Base-by-base conservation (phyloP, 441 rosid species). In the Erysimum pusillum region DNA sequence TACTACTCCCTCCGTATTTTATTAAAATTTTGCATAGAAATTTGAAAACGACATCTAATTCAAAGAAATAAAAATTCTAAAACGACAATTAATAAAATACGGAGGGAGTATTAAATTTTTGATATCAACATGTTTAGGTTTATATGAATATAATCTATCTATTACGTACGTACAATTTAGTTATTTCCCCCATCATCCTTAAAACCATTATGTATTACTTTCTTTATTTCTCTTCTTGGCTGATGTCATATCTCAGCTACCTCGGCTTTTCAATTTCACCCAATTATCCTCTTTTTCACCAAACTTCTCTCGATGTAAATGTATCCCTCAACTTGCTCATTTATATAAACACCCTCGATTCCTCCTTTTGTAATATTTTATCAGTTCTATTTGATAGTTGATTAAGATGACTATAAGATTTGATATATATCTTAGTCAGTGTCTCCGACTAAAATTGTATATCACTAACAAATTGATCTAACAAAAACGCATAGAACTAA, bases 271-370 rank as follows among this genome's bases (percentile, higher is more conserved):
- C 17, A 44, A 5, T 8, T 17, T 48, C 67, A 76, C 54, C 72
- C 76, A 70, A 71, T 71, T 46, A 38, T 38, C 71, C 46, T 48
- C 44, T 10, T 48, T 56, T 57, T 48, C 76, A 77, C 80, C 73
- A 58, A 77, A 71, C 73, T 71, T 77, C 63, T 68, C 80, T 28
- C 76, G 11, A 63, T 71, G 8, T 25, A 49, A 44, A 44, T 35
- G 35, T 35, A 35, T 44, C n/a, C 6, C 6, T 41, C 70, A 69
- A 69, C 71, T 76, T 62, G 49, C 49, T 53, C 64, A 4, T 62
- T 61, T 69, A 8, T 51, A 61, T 52, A 59, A 34, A 20, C 15
- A 64, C 12, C 7, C 9, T 17, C 13, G 39, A 5, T 54, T 44
- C 14, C 58, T 56, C 64, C 65, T 34, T 74, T 46, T 66, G 18